A percentile compares a stretch with the other conserved stretches of the same genome.
Conservation (phyloP, 2,329 filamentous ascomycete species). For the Didymella exigua region DNA sequence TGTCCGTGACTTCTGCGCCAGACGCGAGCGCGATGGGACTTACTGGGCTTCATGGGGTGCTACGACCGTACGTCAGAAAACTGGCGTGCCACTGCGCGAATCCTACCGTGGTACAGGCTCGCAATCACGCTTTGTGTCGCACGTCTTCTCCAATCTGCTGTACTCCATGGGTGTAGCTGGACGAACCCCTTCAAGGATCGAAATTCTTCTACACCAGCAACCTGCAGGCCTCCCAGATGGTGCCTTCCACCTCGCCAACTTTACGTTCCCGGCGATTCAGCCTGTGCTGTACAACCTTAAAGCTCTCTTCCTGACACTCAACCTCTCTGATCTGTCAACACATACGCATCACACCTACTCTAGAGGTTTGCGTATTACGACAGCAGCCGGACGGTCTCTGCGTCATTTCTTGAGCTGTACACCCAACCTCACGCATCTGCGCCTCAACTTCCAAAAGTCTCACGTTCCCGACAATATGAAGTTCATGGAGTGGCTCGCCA, state of each 20-base stretch:
- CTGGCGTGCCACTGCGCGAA: slow-evolving; percentile 34
- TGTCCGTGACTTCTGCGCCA: slow-evolving; percentile 64
- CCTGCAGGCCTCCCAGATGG: slow-evolving; percentile 43
- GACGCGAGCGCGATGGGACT: slow-evolving; percentile 57
- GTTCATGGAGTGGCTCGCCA: slow-evolving; percentile 49
- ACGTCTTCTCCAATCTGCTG: slow-evolving; percentile 26
- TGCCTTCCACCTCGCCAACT: slow-evolving; percentile 56
- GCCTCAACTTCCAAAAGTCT: slow-evolving; percentile 56
- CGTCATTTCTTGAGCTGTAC: slow-evolving; percentile 50
- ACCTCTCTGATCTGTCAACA: slow-evolving; percentile 2
- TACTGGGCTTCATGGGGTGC: slow-evolving; percentile 64
- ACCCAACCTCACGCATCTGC: slow-evolving; percentile 57
- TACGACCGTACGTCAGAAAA: slow-evolving; percentile 47
- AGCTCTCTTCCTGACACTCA: slow-evolving; percentile 53
- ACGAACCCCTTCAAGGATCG: slow-evolving; percentile 52
- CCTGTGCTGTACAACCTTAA: slow-evolving; percentile 55
- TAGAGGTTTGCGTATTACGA: slow-evolving; percentile 11
- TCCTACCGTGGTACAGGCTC: slow-evolving; percentile 11
- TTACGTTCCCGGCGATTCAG: slow-evolving; percentile 44
- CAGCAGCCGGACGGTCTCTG: slow-evolving; percentile 24
- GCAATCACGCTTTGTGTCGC: slow-evolving; percentile 18
- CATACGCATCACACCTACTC: slow-evolving; percentile 20
- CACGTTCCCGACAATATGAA: slow-evolving; percentile 23
- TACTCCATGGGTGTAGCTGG: slow-evolving; percentile 38
- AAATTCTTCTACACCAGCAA: slow-evolving; percentile 52